Conservation (phyloP, 352 stramenopile species). For the Phytopythium sindhum region DNA sequence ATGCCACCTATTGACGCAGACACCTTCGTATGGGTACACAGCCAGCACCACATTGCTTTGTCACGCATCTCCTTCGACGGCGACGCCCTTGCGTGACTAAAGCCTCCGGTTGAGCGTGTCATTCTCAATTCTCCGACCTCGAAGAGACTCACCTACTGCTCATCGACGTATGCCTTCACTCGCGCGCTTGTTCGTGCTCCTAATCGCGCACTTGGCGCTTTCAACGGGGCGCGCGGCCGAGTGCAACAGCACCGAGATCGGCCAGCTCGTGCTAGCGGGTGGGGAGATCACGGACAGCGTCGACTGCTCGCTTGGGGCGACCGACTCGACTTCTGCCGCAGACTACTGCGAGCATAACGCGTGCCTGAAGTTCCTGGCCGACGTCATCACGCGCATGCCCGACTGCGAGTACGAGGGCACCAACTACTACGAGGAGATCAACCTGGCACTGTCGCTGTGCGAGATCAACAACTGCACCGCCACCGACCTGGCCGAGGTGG, state of each 20-base stretch:
- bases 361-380: background rate
- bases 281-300: conserved; percentile 1
- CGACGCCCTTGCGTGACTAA: background rate
- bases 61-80: background rate
- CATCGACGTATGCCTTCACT: background rate
- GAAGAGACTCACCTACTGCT: background rate
- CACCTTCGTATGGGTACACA: background rate
- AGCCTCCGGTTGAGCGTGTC: background rate
- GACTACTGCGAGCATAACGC: background rate
- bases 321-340: background rate
- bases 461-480: background rate
- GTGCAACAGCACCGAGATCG: background rate
- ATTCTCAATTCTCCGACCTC: background rate
- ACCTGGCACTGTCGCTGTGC: conserved; percentile 2
- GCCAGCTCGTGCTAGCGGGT: background rate
- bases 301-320: background rate
- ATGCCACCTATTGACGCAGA: background rate
- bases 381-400: background rate
- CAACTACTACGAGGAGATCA: conserved; percentile 1
- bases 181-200: background rate
- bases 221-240: background rate
- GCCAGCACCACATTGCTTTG: background rate
- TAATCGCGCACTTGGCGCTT: background rate
- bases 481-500: background rate
- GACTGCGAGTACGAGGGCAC: conserved; percentile 4